Evolutionary conservation across 176 grass and related monocot genomes (phyloP).

Genomic region (Paspalum notatum): DNA sequence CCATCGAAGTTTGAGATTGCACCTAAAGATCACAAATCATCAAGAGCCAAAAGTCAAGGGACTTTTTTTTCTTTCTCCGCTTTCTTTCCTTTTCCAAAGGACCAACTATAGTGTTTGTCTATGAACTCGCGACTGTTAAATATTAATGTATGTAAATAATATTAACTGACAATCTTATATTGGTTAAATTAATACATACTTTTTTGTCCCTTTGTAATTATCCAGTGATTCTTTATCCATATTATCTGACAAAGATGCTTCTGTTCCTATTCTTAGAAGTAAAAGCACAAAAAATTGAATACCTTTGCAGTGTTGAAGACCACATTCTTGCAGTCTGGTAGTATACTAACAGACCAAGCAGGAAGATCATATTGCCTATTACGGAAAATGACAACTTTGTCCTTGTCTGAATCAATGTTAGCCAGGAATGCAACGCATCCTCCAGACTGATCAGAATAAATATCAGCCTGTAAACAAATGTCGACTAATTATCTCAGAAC

Average conservation of each 20-base stretch:
- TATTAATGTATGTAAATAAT: neutral
- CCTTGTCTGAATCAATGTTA: conserved; percentile 75
- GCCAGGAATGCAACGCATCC: conserved; percentile 86
- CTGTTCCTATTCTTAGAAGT: conserved; percentile 11
- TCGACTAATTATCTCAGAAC: neutral
- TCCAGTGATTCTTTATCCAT: neutral
- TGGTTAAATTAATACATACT: neutral
- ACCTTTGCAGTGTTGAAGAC: conserved; percentile 97
- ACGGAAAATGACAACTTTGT: conserved; percentile 69
- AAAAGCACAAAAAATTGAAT: conserved; percentile 6
- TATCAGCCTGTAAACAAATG: conserved; percentile 65
- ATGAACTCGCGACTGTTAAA: neutral
- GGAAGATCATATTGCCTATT: conserved; percentile 80
- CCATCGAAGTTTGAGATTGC: conserved; percentile 60
- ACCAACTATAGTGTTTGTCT: conserved; percentile 1
- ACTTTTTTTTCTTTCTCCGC: neutral
- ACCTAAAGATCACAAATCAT: conserved; percentile 56
- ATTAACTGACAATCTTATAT: conserved; percentile 15
- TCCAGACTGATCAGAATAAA: conserved; percentile 82
- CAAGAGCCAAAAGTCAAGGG: neutral
- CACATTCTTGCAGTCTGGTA: conserved; percentile 96
- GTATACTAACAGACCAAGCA: conserved; percentile 97
- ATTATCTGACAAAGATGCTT: conserved; percentile 7
- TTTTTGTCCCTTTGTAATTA: neutral
- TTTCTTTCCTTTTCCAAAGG: neutral